A percentile compares a stretch with the other conserved stretches of the same genome.
Conservation (phyloP, 2,329 filamentous ascomycete genomes). For the Plectosphaerella sp. region DNA sequence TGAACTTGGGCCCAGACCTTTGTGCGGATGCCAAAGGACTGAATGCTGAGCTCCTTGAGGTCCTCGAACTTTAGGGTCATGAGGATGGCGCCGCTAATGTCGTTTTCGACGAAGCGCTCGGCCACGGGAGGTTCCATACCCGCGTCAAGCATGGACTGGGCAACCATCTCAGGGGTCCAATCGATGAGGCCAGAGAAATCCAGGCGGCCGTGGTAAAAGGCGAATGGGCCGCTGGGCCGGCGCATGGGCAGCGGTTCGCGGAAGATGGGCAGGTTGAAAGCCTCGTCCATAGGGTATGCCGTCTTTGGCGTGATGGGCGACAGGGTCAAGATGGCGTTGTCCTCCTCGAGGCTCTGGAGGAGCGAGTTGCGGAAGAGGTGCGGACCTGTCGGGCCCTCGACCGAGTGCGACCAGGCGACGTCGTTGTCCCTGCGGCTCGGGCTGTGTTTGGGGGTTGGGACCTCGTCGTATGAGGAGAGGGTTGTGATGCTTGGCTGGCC, state of each 20-base stretch:
- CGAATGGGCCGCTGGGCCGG: constrained; percentile 47
- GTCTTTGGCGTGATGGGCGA: constrained; percentile 70
- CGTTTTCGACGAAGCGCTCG: constrained; percentile 83
- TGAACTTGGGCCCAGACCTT: constrained; percentile 78
- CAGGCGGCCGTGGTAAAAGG: constrained; percentile 52
- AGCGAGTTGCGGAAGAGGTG: constrained; percentile 78
- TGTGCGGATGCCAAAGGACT: constrained; percentile 76
- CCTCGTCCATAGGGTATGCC: constrained; percentile 24
- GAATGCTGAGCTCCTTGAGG: constrained; percentile 73
- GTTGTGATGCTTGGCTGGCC: constrained; percentile 77
- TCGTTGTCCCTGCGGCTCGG: constrained; percentile 58
- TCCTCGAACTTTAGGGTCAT: constrained; percentile 91
- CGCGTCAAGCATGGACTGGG: constrained; percentile 79
- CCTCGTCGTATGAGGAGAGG: constrained; percentile 80
- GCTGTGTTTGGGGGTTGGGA: constrained; percentile 69
- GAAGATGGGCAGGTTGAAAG: constrained; percentile 8
- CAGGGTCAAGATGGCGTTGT: constrained; percentile 54
- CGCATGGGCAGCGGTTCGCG: constrained; percentile 9
- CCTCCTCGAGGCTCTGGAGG: constrained; percentile 44
- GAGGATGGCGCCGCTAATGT: constrained; percentile 84
- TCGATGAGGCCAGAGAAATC: constrained; percentile 54
- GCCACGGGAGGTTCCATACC: constrained; percentile 75
- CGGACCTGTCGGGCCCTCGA: constrained; percentile 78
- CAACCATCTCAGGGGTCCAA: constrained; percentile 74
- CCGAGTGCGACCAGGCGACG: constrained; percentile 55